Base-by-base conservation (phyloP, 495 filamentous ascomycete genomes). In the Poronia punctata region DNA sequence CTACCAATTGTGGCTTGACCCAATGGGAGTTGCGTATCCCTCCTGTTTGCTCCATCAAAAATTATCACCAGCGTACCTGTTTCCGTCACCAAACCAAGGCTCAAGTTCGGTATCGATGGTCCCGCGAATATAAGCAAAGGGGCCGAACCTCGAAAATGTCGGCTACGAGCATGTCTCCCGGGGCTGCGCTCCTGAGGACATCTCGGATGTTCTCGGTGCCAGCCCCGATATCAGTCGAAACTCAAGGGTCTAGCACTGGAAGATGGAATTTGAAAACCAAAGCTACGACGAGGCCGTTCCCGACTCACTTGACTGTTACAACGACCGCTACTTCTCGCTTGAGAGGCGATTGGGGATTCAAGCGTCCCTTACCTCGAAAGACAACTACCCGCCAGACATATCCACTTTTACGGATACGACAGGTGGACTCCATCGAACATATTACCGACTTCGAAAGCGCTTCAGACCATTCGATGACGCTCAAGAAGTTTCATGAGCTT, bases 271-370 rank as follows among this genome's bases (percentile, higher is more conserved):
- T 50, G 35, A n/a, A 33, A 0, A 57, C 56, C 7, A 38, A 53
- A 6, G 83, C 82, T 17, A 78, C 84, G 20, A 93, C 90, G 19
- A 65, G 76, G 14, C 75, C 76, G 42, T 80, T 82, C 64, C 92
- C 92, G n/a, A 87, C 78, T 42, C 76, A 84, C 55, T 85, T 88
- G 47, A 74, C 86, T 46, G 85, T 99, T 55, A 82, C 85, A 12
- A 94, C 89, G 1, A 81, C 88, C 2, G 53, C 62, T 5, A 72
- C 82, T 16, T 88, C 90, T n/a, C 74, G 86, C 23, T 56, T 64
- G 15, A 72, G 74, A 48, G 92, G 92, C 15, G 92, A 97, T 54
- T 99, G 92, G 93, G 92, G 92, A 17, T 66, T 97, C 48, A 99
- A 99, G 63, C 71, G 93, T 25, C 71, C 86, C 7, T 65, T 97